Base-by-base conservation (phyloP, 441 rosid species). In the Metrosideros polymorpha region DNA sequence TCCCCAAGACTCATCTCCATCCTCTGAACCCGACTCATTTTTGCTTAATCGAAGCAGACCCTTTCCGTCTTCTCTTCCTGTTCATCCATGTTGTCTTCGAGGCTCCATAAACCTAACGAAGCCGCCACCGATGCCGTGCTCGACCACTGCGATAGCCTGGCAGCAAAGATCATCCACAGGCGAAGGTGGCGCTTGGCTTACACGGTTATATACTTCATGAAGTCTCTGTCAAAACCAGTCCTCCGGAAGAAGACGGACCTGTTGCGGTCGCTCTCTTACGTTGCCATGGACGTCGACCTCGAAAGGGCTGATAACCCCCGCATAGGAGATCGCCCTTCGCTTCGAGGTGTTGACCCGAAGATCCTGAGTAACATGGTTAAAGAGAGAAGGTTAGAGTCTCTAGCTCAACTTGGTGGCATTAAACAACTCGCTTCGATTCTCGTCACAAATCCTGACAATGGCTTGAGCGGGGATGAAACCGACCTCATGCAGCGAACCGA, bases 171-270 rank as follows among this genome's bases (percentile, higher is more conserved):
- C 10, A 8, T 30, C 24, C 57, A 77, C 50, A 53, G 52, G 25
- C 49, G 86, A 82, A 89, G 90, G 87, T 89, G 92, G 91, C 85
- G 92, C 19, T 45, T 79, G 84, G 94, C 93, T 3, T 88, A 84
- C 84, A 87, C 87, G 1, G 94, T 86, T 85, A 91, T 92, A 39
- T 84, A 29, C 32, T 87, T 87, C 35, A 90, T 90, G 12, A 90
- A 86, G 86, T 89, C 91, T n/a, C n/a, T 92, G n/a, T 82, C 90
- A 13, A 90, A 85, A 47, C 89, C 86, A 29, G 88, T 87, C 17
- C 77, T 87, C 14, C 66, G 82, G 12, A 71, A 13, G 15, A 90
- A 86, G 22, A 61, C 84, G 1, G 66, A 35, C 39, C 25, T 91
- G 54, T 47, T 91, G 88, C 91, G 82, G 14, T 79, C 92, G 43